A percentile compares a stretch with the other conserved stretches of the same genome.
Conservation (phyloP, 805 yeast species). For the Cyberlindnera xylosilytica region DNA sequence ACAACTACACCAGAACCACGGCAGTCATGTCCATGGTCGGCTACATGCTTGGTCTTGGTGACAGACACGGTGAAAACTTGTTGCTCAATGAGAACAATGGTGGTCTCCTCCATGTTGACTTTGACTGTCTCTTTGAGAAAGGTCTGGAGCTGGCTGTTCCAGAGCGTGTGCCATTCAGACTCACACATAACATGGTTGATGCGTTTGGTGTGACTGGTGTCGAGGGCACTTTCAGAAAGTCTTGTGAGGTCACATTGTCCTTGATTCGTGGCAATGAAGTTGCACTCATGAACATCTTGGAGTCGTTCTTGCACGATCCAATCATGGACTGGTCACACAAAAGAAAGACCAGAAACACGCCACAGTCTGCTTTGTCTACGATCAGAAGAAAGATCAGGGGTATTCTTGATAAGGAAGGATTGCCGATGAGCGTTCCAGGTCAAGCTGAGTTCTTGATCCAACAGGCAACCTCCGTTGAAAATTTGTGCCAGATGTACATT, state of each 20-base stretch:
- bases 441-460: constrained; percentile 88
- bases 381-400: constrained; percentile 84
- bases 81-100: constrained; percentile 73
- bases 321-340: constrained; percentile 70
- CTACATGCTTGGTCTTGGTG: constrained; percentile 90
- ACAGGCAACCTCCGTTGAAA: constrained; percentile 70
- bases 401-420: constrained; percentile 72
- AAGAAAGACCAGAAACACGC: constrained; percentile 41
- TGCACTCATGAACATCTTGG: constrained; percentile 83
- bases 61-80: constrained; percentile 92
- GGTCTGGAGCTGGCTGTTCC: constrained; percentile 72
- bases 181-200: constrained; percentile 84
- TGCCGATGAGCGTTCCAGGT: constrained; percentile 87
- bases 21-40: constrained; percentile 99
- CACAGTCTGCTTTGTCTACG: constrained; percentile 66
- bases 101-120: constrained; percentile 86
- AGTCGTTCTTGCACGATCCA: constrained; percentile 90
- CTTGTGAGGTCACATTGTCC: constrained; percentile 79
- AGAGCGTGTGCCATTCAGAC: constrained; percentile 89
- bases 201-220: constrained; percentile 86
- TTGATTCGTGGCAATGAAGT: constrained; percentile 77
- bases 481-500: constrained; percentile 80
- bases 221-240: constrained; percentile 83
- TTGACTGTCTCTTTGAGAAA: constrained; percentile 93
- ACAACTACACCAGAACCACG: constrained; percentile 67